Evolutionary conservation across 2,329 filamentous ascomycete genomes (phyloP).

Genomic region (Penicillium griseofulvum): DNA sequence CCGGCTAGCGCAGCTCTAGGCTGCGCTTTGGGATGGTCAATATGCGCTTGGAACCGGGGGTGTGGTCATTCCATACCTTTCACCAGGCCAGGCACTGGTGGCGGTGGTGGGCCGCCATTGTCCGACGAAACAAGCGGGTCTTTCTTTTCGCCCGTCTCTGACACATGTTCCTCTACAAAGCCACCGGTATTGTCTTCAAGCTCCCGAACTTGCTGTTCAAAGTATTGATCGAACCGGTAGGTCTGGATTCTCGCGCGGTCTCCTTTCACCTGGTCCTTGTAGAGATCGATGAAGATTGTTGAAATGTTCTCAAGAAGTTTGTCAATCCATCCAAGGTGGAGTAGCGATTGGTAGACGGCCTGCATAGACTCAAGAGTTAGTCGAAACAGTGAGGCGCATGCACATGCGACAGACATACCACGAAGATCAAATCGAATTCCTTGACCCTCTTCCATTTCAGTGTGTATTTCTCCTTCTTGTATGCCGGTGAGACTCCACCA

Average conservation of each 20-base stretch:
- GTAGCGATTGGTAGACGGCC: conserved; percentile 94
- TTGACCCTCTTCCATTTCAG: conserved; percentile 91
- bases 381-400: conserved; percentile 4
- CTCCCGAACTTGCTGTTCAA: conserved; percentile 86
- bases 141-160: conserved; percentile 45
- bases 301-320: conserved; percentile 93
- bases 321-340: conserved; percentile 96
- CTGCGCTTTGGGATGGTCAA: conserved; percentile 41
- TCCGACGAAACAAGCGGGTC: conserved; percentile 50
- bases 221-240: conserved; percentile 88
- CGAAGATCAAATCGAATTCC: conserved; percentile 91
- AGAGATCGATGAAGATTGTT: conserved; percentile 86
- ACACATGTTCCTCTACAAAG: conserved; percentile 45
- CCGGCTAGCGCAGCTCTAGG: conserved; percentile 42
- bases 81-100: conserved; percentile 52
- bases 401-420: conserved; percentile 57
- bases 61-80: conserved; percentile 39
- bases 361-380: conserved; percentile 40
- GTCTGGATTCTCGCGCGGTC: conserved; percentile 74
- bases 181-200: conserved; percentile 51
- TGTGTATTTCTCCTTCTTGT: conserved; percentile 89
- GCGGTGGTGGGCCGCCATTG: conserved; percentile 51
- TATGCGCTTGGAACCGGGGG: background rate
- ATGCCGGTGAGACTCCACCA: conserved; percentile 65
- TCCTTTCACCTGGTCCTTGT: conserved; percentile 81